A percentile compares a stretch with the other conserved stretches of the same genome.
Evolutionary conservation across 306 rosid genomes (phyloP).

Genomic region (Coriaria nepalensis): DNA sequence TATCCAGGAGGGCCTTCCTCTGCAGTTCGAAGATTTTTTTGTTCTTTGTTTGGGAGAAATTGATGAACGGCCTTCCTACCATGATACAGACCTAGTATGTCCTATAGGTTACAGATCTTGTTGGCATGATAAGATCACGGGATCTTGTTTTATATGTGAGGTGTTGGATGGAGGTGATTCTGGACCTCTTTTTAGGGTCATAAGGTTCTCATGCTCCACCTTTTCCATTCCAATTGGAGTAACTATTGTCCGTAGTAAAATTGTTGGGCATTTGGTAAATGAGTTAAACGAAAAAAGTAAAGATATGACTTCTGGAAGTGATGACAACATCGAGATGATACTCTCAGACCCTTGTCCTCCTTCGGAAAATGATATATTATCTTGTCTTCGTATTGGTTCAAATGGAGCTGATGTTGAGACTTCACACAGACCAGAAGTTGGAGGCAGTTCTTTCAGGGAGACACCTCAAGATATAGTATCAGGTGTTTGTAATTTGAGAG

Average conservation of each 20-base stretch:
- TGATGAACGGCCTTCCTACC: conserved; percentile 69
- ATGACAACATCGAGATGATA: conserved; percentile 46
- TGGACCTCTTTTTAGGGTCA: conserved; percentile 80
- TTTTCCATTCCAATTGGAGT: conserved; percentile 46
- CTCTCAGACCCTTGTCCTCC: conserved; percentile 55
- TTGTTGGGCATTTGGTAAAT: conserved; percentile 21
- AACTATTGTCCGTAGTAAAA: conserved; percentile 40
- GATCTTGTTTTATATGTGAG: conserved; percentile 70
- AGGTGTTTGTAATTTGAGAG: conserved; percentile 21
- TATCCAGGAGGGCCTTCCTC: conserved; percentile 74
- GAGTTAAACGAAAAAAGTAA: conserved; percentile 32
- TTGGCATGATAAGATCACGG: conserved; percentile 91
- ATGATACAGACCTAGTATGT: conserved; percentile 42
- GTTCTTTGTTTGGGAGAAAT: conserved; percentile 75
- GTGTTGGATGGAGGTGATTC: conserved; percentile 78
- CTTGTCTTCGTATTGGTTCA: conserved; percentile 39
- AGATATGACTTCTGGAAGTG: conserved; percentile 27
- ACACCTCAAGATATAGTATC: conserved; percentile 20
- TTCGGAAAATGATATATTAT: conserved; percentile 52
- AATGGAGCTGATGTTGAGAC: conserved; percentile 23
- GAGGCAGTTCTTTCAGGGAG: conserved; percentile 18
- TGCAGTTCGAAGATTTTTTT: conserved; percentile 82
- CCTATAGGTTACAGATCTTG: conserved; percentile 78
- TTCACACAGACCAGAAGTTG: conserved; percentile 21
- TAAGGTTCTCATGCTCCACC: conserved; percentile 59